These are phyloP conservation scores for Salix purpurea DNA, from an alignment of 345 rosid genomes.

Conservation along the genomic window DNA sequence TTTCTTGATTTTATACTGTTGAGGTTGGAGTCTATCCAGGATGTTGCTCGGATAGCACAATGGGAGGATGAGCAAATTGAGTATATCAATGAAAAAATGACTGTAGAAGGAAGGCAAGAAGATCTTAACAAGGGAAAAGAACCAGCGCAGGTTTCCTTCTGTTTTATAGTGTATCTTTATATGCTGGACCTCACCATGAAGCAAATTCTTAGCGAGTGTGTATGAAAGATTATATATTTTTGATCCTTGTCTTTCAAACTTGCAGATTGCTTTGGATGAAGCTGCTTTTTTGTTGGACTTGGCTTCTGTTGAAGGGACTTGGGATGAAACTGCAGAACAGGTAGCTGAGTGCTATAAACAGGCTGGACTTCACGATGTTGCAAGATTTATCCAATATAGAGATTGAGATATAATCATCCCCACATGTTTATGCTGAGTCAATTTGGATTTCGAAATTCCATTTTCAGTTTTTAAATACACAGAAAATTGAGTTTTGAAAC, in stretches of 20 bases:
- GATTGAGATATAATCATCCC: slow-evolving; percentile 5
- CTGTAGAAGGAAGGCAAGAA: slow-evolving; percentile 17
- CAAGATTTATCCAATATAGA: slow-evolving; percentile 18
- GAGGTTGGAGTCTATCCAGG: slow-evolving; percentile 2
- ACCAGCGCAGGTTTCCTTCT: slow-evolving; percentile 17
- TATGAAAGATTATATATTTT: no score
- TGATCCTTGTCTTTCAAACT: not conserved
- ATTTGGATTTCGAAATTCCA: not conserved
- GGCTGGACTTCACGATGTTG: slow-evolving; percentile 29
- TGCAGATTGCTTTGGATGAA: slow-evolving; percentile 25
- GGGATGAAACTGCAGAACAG: slow-evolving; percentile 15
- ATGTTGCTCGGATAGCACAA: slow-evolving; percentile 23
- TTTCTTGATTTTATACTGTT: not conserved
- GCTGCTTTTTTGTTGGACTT: slow-evolving; percentile 26
- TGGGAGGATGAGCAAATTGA: slow-evolving; percentile 29
- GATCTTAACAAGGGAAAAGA: slow-evolving; percentile 28
- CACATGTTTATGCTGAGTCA: not conserved
- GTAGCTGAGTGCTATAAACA: slow-evolving; percentile 19
- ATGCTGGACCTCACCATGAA: not conserved
- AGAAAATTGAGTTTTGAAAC: not conserved
- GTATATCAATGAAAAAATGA: slow-evolving; percentile 20
- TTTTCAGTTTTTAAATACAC: not conserved
- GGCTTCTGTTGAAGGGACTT: slow-evolving; percentile 27
- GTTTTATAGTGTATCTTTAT: not conserved
- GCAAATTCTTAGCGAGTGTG: not conserved